A percentile compares a stretch with the other conserved stretches of the same genome.
These are phyloP conservation scores for Coniochaeta sp. DNA, from an alignment of 2,329 filamentous ascomycete genomes.

Conservation along the genomic window DNA sequence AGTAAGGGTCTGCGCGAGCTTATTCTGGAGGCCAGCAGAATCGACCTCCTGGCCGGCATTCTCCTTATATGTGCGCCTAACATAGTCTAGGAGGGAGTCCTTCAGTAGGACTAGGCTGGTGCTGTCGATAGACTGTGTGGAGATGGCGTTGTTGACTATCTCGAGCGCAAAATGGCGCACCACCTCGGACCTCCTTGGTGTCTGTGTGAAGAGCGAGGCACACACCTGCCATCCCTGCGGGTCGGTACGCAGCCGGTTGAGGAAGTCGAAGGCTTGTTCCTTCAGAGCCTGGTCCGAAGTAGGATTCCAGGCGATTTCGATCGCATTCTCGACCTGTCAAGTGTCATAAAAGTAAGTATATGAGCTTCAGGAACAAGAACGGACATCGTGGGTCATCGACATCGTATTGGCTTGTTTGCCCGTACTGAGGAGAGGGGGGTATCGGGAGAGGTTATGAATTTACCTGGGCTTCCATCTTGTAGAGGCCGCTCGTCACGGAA, in stretches of 20 bases:
- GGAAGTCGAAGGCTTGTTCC: slow-evolving; percentile 74
- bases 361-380: background rate
- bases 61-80: slow-evolving; percentile 65
- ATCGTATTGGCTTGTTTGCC: background rate
- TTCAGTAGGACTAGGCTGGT: slow-evolving; percentile 69
- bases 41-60: slow-evolving; percentile 55
- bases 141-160: slow-evolving; percentile 85
- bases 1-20: slow-evolving; percentile 91
- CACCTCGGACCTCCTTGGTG: slow-evolving; percentile 70
- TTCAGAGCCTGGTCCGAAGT: slow-evolving; percentile 68
- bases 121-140: slow-evolving; percentile 67
- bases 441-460: background rate
- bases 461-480: slow-evolving; percentile 1
- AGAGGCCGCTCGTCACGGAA: slow-evolving; percentile 7
- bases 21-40: slow-evolving; percentile 79
- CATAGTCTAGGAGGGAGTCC: slow-evolving; percentile 74
- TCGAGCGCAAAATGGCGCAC: slow-evolving; percentile 86
- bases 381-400: background rate
- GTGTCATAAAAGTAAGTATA: background rate
- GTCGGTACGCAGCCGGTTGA: slow-evolving; percentile 71
- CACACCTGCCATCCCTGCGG: slow-evolving; percentile 87
- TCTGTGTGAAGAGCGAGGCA: slow-evolving; percentile 74
- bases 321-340: slow-evolving; percentile 82
- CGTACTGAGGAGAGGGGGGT: background rate
- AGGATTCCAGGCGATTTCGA: slow-evolving; percentile 87